Conservation (phyloP, 2,329 filamentous ascomycete genomes). For the Corynespora cassiicola region DNA sequence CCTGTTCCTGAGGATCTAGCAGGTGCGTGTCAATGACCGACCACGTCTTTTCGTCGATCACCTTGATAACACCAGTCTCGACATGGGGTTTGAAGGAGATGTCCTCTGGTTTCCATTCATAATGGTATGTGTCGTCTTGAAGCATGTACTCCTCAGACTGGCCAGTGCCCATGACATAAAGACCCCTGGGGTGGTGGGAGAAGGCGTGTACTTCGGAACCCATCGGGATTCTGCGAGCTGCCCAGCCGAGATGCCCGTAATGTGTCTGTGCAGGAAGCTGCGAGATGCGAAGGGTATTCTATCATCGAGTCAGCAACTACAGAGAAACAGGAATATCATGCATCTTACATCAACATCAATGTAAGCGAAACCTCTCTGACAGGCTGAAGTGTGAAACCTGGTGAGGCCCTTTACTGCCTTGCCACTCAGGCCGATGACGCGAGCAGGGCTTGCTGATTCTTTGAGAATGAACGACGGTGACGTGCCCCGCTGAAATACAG, state of each 20-base stretch:
- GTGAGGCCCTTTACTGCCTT: conserved; percentile 74
- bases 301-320: conserved; percentile 22
- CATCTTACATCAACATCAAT: conserved; percentile 65
- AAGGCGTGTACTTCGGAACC: conserved; percentile 74
- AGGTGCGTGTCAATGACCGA: conserved; percentile 77
- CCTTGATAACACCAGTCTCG: conserved; percentile 75
- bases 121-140: conserved; percentile 83
- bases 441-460: conserved; percentile 77
- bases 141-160: conserved; percentile 75
- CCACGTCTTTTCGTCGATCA: conserved; percentile 80
- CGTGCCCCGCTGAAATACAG: conserved; percentile 81
- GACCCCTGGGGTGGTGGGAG: conserved; percentile 77
- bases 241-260: conserved; percentile 77
- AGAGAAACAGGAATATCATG: neutral
- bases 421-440: conserved; percentile 75
- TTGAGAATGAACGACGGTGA: conserved; percentile 85
- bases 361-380: conserved; percentile 83
- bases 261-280: conserved; percentile 72
- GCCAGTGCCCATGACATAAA: conserved; percentile 79
- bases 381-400: conserved; percentile 77
- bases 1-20: conserved; percentile 75
- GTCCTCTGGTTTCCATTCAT: conserved; percentile 78
- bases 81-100: conserved; percentile 69
- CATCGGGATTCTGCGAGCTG: conserved; percentile 74
- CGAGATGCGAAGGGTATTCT: conserved; percentile 76